A percentile compares a stretch with the other conserved stretches of the same genome.
Conservation (phyloP, 495 filamentous ascomycete genomes). For the Massariosphaeria phaeospora region DNA sequence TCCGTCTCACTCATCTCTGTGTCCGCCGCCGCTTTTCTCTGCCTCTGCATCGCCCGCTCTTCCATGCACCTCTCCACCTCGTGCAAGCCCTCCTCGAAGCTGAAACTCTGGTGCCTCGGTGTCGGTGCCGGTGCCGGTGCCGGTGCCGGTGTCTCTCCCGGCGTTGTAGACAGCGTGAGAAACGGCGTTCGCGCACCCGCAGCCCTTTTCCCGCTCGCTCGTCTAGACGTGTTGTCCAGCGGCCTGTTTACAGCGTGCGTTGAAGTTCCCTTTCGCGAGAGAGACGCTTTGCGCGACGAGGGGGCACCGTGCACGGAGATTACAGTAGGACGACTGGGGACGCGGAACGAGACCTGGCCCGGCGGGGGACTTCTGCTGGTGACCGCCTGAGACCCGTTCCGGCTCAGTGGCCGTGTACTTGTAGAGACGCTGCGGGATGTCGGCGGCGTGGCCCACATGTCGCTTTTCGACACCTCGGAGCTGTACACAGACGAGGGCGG, state of each 20-base stretch:
- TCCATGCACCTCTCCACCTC: neutral
- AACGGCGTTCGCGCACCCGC: too few species aligned
- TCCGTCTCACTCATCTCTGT: neutral
- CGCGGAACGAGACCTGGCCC: neutral
- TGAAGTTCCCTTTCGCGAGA: neutral
- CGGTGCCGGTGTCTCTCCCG: too few species aligned
- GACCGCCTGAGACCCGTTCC: neutral
- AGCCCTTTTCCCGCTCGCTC: too few species aligned
- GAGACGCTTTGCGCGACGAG: too few species aligned
- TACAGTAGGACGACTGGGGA: too few species aligned
- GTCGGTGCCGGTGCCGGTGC: too few species aligned
- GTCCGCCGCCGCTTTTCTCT: neutral
- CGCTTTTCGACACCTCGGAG: neutral
- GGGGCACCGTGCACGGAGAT: too few species aligned
- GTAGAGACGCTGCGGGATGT: neutral
- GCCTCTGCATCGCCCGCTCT: neutral
- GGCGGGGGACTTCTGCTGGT: neutral
- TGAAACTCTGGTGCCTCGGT: neutral
- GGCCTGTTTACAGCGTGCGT: neutral
- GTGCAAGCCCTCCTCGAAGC: neutral
- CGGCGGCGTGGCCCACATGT: constrained; percentile 2
- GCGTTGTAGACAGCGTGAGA: too few species aligned
- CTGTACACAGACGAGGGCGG: neutral
- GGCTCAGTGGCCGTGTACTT: neutral
- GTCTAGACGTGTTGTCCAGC: too few species aligned